These are phyloP conservation scores for Albophoma yamanashiensis DNA, from an alignment of 2,329 filamentous ascomycete genomes.

Conservation along the genomic window DNA sequence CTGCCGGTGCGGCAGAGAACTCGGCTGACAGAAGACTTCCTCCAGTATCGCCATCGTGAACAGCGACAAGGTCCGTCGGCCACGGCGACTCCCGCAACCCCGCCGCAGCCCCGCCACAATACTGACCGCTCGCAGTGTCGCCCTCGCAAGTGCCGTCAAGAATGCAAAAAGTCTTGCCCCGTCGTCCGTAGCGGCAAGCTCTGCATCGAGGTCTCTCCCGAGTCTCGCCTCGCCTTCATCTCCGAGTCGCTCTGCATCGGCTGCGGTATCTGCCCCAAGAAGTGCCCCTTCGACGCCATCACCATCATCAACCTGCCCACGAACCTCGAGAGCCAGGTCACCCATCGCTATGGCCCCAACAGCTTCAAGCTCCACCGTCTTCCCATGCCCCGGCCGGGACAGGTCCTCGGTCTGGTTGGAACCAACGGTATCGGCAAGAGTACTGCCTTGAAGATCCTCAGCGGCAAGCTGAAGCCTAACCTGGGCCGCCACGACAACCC, in stretches of 20 bases:
- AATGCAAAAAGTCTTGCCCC: conserved; percentile 98
- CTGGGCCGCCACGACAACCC: conserved; percentile 91
- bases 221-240: conserved; percentile 94
- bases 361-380: conserved; percentile 98
- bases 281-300: conserved; percentile 97
- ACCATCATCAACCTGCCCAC: conserved; percentile 99
- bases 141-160: conserved; percentile 78
- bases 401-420: conserved; percentile 91
- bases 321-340: conserved; percentile 96
- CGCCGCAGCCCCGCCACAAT: conserved; percentile 15
- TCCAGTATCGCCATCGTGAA: conserved; percentile 96
- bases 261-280: conserved; percentile 99
- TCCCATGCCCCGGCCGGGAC: conserved; percentile 88
- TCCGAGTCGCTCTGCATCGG: conserved; percentile 94
- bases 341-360: conserved; percentile 97
- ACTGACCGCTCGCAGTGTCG: conserved; percentile 22
- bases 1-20: not conserved
- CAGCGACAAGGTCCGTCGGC: conserved; percentile 72
- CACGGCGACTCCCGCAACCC: conserved; percentile 1
- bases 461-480: conserved; percentile 97
- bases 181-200: conserved; percentile 96
- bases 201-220: conserved; percentile 84
- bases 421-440: conserved; percentile 99
- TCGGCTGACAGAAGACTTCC: conserved; percentile 13
- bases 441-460: conserved; percentile 98